Evolutionary conservation across 2,329 filamentous ascomycete species (phyloP), one percentile per base, ranked within the genome.

Genomic region (Arthroderma uncinatum): DNA sequence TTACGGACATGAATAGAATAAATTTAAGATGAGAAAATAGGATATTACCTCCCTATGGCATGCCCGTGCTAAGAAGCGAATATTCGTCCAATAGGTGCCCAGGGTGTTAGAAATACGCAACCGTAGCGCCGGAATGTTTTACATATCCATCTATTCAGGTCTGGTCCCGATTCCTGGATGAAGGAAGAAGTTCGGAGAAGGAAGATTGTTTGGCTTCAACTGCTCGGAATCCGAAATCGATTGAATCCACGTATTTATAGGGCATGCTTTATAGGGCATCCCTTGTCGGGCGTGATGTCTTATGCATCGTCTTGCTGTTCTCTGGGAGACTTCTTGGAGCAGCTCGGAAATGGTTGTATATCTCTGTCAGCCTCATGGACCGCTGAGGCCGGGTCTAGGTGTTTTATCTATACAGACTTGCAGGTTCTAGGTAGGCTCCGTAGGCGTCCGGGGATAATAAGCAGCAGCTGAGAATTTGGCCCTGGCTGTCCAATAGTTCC

Each of bases 401-500:
- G 28, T 23, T 47, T 25, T 47, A 25, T 2, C 40, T 25, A 23
- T 12, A 25, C 40, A 19, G 19, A 25, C 40, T 2, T 47, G 19
- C 40, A 50, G 14, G 6, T 14, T 25, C 33, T 33, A 19, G 47
- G 47, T 50, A 50, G 47, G 47, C 47, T 50, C 47, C 47, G 47
- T 50, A 50, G 47, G 47, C 47, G 47, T 34, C 47, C 47, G 47
- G 47, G 47, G n/a, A 50, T 50, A 50, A n/a, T 25, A n/a, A 19
- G 7, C 47, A 28, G 28, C 2, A 50, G 47, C 47, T 50, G 47
- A 50, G 16, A n/a, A 4, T 19, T 16, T 42, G 39, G 9, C 39
- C 39, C 39, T 12, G 39, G 23, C 47, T n/a, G 44, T 16, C 12
- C 1, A 16, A 28, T 19, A 50, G 47, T 8, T 25, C 28, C 14